A percentile compares a stretch with the other conserved stretches of the same genome.
Conservation (phyloP, 768 basidiomycete species). For the Hygrocybe punicea region DNA sequence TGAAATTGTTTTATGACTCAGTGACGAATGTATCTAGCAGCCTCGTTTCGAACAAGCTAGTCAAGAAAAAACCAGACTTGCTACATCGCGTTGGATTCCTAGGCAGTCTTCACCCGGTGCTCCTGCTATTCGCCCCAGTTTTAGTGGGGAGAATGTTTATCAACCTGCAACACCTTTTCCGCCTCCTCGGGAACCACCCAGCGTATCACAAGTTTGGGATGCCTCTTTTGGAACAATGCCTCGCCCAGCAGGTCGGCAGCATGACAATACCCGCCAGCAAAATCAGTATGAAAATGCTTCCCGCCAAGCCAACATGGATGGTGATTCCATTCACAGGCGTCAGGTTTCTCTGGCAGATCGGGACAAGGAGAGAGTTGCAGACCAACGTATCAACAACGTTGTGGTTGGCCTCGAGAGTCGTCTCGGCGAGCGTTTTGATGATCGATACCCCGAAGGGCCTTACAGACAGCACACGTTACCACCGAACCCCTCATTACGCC, state of each 20-base stretch:
- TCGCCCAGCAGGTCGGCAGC: constrained; percentile 12
- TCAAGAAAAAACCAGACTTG: neutral
- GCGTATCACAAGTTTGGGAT: constrained; percentile 23
- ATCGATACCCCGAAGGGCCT: constrained; percentile 1
- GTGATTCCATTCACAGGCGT: neutral
- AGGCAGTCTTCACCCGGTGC: constrained; percentile 20
- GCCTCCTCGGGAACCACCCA: constrained; percentile 27
- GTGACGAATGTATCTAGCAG: neutral
- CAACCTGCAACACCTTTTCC: constrained; percentile 31
- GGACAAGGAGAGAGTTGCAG: neutral
- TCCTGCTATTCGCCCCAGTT: constrained; percentile 3
- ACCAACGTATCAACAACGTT: neutral
- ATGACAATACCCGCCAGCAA: constrained; percentile 12
- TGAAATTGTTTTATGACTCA: neutral
- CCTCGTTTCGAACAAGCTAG: neutral
- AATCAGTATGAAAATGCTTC: neutral
- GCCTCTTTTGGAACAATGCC: constrained; percentile 9
- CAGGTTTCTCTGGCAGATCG: neutral
- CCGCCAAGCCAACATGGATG: constrained; percentile 1
- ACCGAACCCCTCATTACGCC: constrained; percentile 13
- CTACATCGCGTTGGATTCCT: constrained; percentile 20
- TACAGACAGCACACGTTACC: constrained; percentile 18
- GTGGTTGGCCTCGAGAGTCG: constrained; percentile 18
- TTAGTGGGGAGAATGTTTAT: constrained; percentile 8
- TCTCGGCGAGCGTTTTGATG: constrained; percentile 22